Conservation (phyloP, 805 yeast genomes). For the Aciculoconidium aculeatum region DNA sequence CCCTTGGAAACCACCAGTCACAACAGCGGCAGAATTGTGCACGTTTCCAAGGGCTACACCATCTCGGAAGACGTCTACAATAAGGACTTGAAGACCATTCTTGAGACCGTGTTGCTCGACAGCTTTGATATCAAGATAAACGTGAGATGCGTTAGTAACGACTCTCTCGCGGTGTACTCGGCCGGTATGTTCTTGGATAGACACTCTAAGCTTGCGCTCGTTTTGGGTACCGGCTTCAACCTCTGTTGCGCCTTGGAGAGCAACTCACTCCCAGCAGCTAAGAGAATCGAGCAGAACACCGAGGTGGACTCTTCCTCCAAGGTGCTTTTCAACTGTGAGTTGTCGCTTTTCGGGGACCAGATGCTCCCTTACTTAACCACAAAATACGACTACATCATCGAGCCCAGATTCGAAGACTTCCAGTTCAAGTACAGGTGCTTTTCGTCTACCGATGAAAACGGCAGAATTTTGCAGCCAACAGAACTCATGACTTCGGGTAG, state of each 20-base stretch:
- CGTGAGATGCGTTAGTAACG: constrained; percentile 50
- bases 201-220: constrained; percentile 44
- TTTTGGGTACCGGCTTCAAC: constrained; percentile 67
- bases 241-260: constrained; percentile 37
- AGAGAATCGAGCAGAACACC: constrained; percentile 5
- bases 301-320: constrained; percentile 4
- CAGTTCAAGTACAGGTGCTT: constrained; percentile 20
- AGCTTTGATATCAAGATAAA: constrained; percentile 22
- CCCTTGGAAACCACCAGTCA: constrained; percentile 40
- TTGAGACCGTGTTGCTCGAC: constrained; percentile 27
- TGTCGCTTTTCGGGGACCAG: constrained; percentile 47
- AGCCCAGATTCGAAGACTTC: constrained; percentile 21
- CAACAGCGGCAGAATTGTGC: constrained; percentile 40
- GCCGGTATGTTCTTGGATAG: constrained; percentile 41
- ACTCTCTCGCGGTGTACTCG: constrained; percentile 58
- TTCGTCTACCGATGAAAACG: constrained; percentile 23
- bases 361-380: constrained; percentile 27
- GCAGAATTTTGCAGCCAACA: constrained; percentile 46
- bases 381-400: constrained; percentile 35
- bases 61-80: constrained; percentile 38
- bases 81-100: constrained; percentile 35
- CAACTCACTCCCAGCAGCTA: constrained; percentile 13
- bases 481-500: constrained; percentile 53
- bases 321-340: constrained; percentile 45
- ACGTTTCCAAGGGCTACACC: constrained; percentile 59